phyloP scores from a whole-genome alignment of 2,329 filamentous ascomycete genomes.

The Cladosporium sp. region DNA sequence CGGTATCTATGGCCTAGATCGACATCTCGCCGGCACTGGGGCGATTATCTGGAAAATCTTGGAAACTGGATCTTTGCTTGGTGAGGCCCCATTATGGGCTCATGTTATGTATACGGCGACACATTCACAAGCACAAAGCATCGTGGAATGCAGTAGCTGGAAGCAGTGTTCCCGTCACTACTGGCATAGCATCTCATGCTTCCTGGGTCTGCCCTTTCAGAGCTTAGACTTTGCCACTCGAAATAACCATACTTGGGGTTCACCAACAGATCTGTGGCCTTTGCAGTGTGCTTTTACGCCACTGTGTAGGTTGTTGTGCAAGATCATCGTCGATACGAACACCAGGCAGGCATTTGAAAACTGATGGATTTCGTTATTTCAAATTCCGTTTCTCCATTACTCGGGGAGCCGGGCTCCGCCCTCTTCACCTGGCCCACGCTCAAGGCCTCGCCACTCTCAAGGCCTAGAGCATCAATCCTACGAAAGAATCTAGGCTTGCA shows the following conservation, averaged over 20 bases:
- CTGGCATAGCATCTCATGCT: background rate
- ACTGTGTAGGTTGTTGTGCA: background rate
- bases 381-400: background rate
- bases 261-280: background rate
- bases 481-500: background rate
- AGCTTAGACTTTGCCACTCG: background rate
- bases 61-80: background rate
- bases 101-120: background rate
- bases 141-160: background rate
- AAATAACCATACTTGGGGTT: background rate
- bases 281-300: background rate
- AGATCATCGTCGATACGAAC: background rate
- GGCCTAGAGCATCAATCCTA: background rate
- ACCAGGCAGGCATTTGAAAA: background rate
- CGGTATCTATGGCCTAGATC: background rate
- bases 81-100: background rate
- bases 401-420: slow-evolving; percentile 14
- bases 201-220: background rate
- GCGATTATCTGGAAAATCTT: background rate
- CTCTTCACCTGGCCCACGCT: background rate
- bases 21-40: background rate
- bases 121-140: background rate
- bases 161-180: background rate
- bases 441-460: slow-evolving; percentile 7
- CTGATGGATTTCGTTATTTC: background rate